Conservation (phyloP, 176 grass and related monocot genomes). For the Oryza officinalis region DNA sequence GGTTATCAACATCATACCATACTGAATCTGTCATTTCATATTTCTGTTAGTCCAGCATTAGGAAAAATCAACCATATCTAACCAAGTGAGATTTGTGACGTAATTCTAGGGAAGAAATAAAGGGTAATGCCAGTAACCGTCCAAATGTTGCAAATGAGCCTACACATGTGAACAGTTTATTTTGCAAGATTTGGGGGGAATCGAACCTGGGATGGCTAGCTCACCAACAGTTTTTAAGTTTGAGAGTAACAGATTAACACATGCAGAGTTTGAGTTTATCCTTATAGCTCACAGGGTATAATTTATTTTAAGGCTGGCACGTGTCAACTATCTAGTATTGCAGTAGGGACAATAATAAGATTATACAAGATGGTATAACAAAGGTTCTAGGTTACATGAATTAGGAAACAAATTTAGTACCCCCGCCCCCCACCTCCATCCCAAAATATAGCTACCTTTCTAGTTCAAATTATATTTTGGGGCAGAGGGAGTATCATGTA, state of each 20-base stretch:
- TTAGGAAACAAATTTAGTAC: background rate
- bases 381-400: background rate
- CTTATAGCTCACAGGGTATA: background rate
- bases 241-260: constrained; percentile 4
- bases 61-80: background rate
- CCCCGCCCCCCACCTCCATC: no score
- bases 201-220: no score
- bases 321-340: background rate
- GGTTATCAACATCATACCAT: background rate
- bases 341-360: background rate
- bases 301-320: background rate
- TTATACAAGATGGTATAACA: constrained; percentile 3
- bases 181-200: background rate
- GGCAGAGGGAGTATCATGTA: background rate
- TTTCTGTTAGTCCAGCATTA: background rate
- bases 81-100: background rate
- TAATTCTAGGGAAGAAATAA: background rate
- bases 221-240: background rate
- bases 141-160: background rate
- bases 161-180: background rate
- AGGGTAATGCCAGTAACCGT: background rate
- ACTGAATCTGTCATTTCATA: no score
- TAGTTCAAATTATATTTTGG: no score
- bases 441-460: no score
- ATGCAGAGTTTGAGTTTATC: background rate